Evolutionary conservation across 1,284 basidiomycete genomes (phyloP), one percentile per base, ranked within the genome.

Genomic region (Pterulicium gracile): DNA sequence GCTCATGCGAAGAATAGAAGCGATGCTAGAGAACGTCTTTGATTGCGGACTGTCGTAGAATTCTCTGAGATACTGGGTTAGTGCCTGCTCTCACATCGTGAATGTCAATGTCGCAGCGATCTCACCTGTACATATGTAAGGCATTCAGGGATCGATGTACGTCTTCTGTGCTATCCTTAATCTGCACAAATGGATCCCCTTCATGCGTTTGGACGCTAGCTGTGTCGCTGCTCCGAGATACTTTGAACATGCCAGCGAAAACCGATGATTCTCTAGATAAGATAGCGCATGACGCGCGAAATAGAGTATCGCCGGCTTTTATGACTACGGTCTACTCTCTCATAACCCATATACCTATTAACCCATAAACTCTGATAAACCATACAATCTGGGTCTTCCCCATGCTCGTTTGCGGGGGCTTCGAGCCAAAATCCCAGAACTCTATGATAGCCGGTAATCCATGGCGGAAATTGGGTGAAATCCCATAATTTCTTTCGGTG

Each of bases 401-500:
- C 10, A 19, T 7, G 13, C 19, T 41, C 10, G 39, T 7, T 10
- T 17, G 39, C 39, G 18, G 39, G 44, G 44, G n/a, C 19, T n/a
- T n/a, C n/a, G n/a, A n/a, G n/a, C n/a, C n/a, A n/a, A n/a, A 53
- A 50, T 47, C 40, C 45, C 45, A 46, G 50, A 50, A 47, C 41
- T 50, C 44, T 44, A n/a, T 44, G 50, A 53, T 51, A 44, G 36
- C 21, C 49, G 49, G 50, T 52, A 48, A 41, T 21, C 49, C 51
- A 52, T 52, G 44, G 35, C 21, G n/a, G n/a, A n/a, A 39, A 47
- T 46, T 22, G 20, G n/a, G 22, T 35, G 19, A 4, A 17, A 40
- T n/a, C 3, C 42, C 27, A 14, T 15, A 4, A 18, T 23, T 3
- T n/a, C 7, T 17, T 18, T 15, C 15, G 44, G 44, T 22, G 2